Base-by-base conservation (phyloP, 768 basidiomycete genomes). In the Tylopilus plumbeoviolaceoides region DNA sequence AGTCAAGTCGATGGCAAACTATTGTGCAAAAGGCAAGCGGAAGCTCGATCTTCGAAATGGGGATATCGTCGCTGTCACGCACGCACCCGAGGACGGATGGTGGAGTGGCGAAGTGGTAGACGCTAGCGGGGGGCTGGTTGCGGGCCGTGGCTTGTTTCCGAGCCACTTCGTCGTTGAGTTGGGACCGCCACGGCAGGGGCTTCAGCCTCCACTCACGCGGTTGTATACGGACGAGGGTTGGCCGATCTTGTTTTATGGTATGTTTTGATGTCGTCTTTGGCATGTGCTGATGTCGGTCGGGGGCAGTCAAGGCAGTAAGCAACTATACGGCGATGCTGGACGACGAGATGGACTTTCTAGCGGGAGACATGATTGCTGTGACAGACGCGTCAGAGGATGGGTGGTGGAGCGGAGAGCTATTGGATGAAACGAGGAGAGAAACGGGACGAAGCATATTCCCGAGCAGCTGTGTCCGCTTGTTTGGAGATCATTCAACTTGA, bases 271-370 rank as follows among this genome's bases (percentile, higher is more conserved):
- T 31, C 12, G 36, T 18, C n/a, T 38, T 38, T 18, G 36, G 36
- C 36, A 18, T 38, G n/a, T n/a, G n/a, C 36, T 38, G 36, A 38
- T 38, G n/a, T 18, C 0, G n/a, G 14, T 6, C 1, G 9, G 2
- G 21, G 6, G 7, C 10, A 92, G 91, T 95, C 55, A 90, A 91
- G 75, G 93, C 93, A 35, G n/a, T 95, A 56, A 95, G 90, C 66
- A 89, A 93, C 69, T 95, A 95, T 62, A 71, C 72, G 1, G 91
- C 90, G 15, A 85, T 86, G 12, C 89, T 88, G 56, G 85, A 89
- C 2, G 92, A 95, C 64, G 95, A 98, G 72, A 97, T 98, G 67
- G 90, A 95, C 67, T 98, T 98, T 82, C 91, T 93, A 66, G 76
- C 85, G 21, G 91, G 89, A 2, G 95, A 98, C 70, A 91, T 97